Percentiles rank a stretch among this genome's conserved stretches.
phyloP scores from a whole-genome alignment of 352 stramenopile genomes.

The Phytophthora tubulina region DNA sequence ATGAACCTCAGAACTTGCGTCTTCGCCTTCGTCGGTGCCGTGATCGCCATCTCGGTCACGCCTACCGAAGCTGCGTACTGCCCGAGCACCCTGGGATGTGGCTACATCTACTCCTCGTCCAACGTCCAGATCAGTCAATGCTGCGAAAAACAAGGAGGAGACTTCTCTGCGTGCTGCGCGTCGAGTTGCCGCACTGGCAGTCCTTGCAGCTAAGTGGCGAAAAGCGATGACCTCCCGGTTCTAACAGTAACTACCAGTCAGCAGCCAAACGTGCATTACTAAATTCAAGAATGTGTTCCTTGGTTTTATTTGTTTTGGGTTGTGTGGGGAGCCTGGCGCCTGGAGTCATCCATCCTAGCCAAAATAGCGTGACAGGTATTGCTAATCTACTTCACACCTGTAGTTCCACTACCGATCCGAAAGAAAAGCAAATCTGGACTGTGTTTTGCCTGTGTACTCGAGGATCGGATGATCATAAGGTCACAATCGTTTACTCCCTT shows the following conservation, averaged over 20 bases:
- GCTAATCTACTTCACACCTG: no score
- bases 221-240: neutral
- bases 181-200: neutral
- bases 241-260: neutral
- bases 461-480: no score
- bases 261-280: neutral
- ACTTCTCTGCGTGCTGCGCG: neutral
- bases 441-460: no score
- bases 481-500: no score
- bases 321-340: no score
- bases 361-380: no score
- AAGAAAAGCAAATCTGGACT: no score
- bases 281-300: neutral
- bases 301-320: no score
- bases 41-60: neutral
- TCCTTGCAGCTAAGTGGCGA: neutral
- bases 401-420: no score
- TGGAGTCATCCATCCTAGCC: no score
- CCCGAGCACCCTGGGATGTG: neutral
- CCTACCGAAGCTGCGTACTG: neutral
- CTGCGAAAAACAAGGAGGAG: neutral
- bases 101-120: neutral
- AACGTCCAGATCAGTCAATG: neutral
- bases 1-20: constrained; percentile 3
- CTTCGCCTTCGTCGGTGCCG: neutral